phyloP scores from a whole-genome alignment of 805 yeast genomes.

The Starmera dryadoides region DNA sequence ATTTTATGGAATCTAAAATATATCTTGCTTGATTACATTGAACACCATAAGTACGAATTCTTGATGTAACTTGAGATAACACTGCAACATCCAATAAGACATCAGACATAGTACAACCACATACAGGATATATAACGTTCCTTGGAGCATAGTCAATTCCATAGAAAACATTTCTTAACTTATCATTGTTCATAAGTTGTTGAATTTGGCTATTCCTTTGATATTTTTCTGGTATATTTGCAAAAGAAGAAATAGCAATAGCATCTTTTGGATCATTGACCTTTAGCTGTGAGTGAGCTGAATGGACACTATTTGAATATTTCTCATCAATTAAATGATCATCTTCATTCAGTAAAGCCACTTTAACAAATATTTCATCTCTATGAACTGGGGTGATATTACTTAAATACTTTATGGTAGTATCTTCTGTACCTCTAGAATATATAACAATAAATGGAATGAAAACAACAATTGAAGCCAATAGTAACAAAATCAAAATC shows the following conservation, averaged over 20 bases:
- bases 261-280: background rate
- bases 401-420: conserved; percentile 22
- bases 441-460: conserved; percentile 19
- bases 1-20: conserved; percentile 45
- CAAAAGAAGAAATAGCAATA: conserved; percentile 14
- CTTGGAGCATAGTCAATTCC: conserved; percentile 59
- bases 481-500: conserved; percentile 11
- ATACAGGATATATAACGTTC: conserved; percentile 42
- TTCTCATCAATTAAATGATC: background rate
- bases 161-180: conserved; percentile 33
- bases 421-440: conserved; percentile 24
- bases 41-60: conserved; percentile 51
- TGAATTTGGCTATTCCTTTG: conserved; percentile 27
- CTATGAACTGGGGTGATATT: conserved; percentile 20
- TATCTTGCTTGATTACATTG: conserved; percentile 51
- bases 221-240: conserved; percentile 26
- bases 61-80: conserved; percentile 50
- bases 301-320: background rate
- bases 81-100: conserved; percentile 49
- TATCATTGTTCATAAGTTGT: conserved; percentile 27
- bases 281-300: background rate
- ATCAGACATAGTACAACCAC: conserved; percentile 42
- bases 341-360: background rate
- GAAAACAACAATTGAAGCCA: conserved; percentile 9
- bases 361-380: conserved; percentile 7